Conservation (phyloP, 2,329 filamentous ascomycete genomes). For the Stachybotrys chartarum region DNA sequence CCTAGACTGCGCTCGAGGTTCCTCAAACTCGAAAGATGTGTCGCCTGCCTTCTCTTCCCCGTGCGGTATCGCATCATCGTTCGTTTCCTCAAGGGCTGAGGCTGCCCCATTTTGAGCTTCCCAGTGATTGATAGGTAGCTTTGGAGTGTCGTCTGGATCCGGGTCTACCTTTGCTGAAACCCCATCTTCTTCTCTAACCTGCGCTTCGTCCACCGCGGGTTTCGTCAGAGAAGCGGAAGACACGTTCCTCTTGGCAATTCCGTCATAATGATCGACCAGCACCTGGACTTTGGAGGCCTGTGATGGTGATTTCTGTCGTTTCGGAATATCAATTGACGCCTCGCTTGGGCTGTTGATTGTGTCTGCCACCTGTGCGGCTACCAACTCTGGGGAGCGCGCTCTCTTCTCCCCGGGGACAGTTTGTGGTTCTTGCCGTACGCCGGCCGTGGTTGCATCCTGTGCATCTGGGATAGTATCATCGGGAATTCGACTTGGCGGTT, state of each 20-base stretch:
- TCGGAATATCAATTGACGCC: not conserved
- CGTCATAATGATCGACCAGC: slow-evolving; percentile 44
- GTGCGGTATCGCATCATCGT: not conserved
- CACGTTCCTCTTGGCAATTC: slow-evolving; percentile 23
- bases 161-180: not conserved
- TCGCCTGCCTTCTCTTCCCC: not conserved
- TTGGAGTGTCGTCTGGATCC: not conserved
- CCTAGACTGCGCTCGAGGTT: not conserved
- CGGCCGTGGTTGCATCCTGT: not conserved
- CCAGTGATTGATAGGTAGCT: not conserved
- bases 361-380: not conserved
- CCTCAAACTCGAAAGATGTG: not conserved
- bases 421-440: not conserved
- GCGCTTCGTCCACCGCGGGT: not conserved
- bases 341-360: not conserved
- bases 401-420: not conserved
- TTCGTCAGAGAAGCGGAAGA: not conserved
- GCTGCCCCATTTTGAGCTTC: not conserved
- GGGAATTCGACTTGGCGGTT: slow-evolving; percentile 1
- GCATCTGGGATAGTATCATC: not conserved
- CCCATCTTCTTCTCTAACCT: not conserved
- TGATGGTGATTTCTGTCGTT: slow-evolving; percentile 5
- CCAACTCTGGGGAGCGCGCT: not conserved
- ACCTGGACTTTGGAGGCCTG: slow-evolving; percentile 40
- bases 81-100: not conserved